Percentiles rank a stretch among this genome's conserved stretches.
These are phyloP conservation scores for Paramecium tetraurelia DNA, from an alignment of 73 alveolate genomes.

Conservation along the genomic window DNA sequence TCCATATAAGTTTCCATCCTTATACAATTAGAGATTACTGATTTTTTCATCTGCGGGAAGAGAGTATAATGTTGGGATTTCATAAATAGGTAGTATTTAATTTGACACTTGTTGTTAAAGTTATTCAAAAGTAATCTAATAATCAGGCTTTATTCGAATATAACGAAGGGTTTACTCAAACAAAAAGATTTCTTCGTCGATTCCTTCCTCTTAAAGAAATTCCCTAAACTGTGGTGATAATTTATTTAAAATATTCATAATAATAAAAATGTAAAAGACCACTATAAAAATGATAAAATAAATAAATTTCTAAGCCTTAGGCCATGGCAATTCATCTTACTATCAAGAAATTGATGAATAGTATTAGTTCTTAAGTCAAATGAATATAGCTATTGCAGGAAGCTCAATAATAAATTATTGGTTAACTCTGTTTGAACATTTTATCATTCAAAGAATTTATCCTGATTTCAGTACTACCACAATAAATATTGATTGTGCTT, in stretches of 20 bases:
- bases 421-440: too few species aligned
- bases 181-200: neutral
- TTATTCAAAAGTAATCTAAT: neutral
- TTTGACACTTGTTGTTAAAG: neutral
- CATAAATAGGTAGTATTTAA: neutral
- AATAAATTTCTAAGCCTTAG: neutral
- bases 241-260: neutral
- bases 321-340: neutral
- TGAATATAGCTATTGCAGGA: neutral
- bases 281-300: neutral
- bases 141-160: constrained; percentile 41
- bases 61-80: constrained; percentile 34
- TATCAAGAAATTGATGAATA: neutral
- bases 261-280: neutral
- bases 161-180: constrained; percentile 39
- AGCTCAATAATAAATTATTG: too few species aligned
- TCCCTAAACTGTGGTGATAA: neutral
- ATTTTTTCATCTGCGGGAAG: constrained; percentile 47
- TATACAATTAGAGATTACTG: constrained; percentile 5
- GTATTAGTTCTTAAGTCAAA: neutral
- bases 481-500: too few species aligned
- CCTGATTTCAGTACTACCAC: too few species aligned
- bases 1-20: constrained; percentile 53
- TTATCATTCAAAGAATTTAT: too few species aligned
- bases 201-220: neutral